Evolutionary conservation across 768 basidiomycete genomes (phyloP).

Genomic region (Phlegmacium glaucopus): DNA sequence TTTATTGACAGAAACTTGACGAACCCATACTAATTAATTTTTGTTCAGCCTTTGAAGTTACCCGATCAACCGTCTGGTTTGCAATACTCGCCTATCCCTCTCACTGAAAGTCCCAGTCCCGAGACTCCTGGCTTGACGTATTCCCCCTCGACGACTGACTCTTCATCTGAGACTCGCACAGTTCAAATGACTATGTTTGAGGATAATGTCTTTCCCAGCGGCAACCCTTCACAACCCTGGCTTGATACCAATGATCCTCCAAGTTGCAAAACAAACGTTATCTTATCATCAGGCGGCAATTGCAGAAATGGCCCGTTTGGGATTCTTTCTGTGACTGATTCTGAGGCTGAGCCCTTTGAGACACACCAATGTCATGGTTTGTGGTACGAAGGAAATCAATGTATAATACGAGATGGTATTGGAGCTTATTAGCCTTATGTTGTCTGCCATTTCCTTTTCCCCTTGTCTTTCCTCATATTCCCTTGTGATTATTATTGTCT

Average conservation of each 20-base stretch:
- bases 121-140: constrained; percentile 56
- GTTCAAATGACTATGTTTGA: constrained; percentile 57
- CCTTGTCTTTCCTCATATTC: no score
- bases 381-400: constrained; percentile 14
- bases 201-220: constrained; percentile 23
- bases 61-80: background rate
- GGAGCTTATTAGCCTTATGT: background rate
- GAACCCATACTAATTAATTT: no score
- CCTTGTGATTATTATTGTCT: no score
- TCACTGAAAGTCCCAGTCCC: constrained; percentile 35
- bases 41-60: background rate
- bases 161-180: constrained; percentile 49
- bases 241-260: constrained; percentile 1
- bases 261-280: background rate
- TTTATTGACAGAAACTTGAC: no score
- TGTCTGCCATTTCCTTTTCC: constrained; percentile 5
- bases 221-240: constrained; percentile 7
- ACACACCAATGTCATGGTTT: constrained; percentile 8
- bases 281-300: background rate
- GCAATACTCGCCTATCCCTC: background rate
- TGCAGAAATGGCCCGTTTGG: background rate
- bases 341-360: background rate
- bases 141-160: constrained; percentile 60
- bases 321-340: constrained; percentile 1
- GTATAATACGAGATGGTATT: background rate